phyloP scores from a whole-genome alignment of 2,329 filamentous ascomycete species.

The Penicillium decumbens region DNA sequence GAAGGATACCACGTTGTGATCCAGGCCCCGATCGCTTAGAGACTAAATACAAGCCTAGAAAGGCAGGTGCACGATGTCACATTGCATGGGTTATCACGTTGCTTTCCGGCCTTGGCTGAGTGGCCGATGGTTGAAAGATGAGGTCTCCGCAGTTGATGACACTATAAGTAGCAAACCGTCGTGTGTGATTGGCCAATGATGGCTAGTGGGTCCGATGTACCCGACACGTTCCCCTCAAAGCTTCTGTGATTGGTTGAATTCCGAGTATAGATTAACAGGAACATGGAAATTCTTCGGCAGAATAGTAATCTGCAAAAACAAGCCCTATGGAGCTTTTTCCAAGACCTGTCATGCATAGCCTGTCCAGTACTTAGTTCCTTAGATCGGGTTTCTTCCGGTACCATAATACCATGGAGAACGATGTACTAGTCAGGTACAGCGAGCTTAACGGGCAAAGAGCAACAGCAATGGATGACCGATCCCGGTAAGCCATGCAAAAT shows the following conservation, averaged over 20 bases:
- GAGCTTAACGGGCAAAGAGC: too few species aligned
- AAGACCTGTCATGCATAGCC: too few species aligned
- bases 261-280: too few species aligned
- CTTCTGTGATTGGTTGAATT: slow-evolving; percentile 24
- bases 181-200: background rate
- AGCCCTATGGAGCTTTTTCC: too few species aligned
- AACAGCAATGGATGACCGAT: too few species aligned
- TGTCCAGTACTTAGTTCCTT: too few species aligned
- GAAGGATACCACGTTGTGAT: background rate
- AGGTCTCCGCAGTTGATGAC: slow-evolving; percentile 6
- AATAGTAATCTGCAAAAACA: too few species aligned
- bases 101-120: slow-evolving; percentile 9
- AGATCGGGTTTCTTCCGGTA: too few species aligned
- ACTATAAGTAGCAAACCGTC: background rate
- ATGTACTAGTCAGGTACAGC: too few species aligned
- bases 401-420: too few species aligned
- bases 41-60: background rate
- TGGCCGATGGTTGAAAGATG: slow-evolving; percentile 9
- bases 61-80: background rate
- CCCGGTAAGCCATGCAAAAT: too few species aligned
- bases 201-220: background rate
- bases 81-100: slow-evolving; percentile 12
- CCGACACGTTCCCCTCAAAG: slow-evolving; percentile 11
- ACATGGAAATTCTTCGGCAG: too few species aligned
- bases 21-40: slow-evolving; percentile 5